Base-by-base conservation (phyloP, 1,139 yeast species). In the Pichia sp. region DNA sequence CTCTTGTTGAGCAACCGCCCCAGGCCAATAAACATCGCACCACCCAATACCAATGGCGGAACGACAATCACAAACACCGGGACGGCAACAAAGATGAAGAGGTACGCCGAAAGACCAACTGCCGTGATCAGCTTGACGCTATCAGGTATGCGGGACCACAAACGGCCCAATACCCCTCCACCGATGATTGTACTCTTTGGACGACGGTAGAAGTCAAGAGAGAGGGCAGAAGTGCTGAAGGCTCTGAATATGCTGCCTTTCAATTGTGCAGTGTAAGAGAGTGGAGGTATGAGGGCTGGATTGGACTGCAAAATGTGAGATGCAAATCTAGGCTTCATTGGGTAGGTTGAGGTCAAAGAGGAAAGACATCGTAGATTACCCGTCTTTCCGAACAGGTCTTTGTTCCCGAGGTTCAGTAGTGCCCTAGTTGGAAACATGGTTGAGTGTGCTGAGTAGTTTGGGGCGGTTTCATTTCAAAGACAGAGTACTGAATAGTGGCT, bases 21-120 rank as follows among this genome's bases (percentile, higher is more conserved):
- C 6, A 63, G 43, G 44, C 60, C 65, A n/a, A 61, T 55, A 10
- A 63, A 46, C n/a, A 70, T 47, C 50, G 61, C 64, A 1, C 71
- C 68, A 30, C 73, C 72, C 24, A 73, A 43, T 6, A 70, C 31
- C 29, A 71, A 27, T 0, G 76, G 73, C 1, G 77, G 77, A 1
- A 70, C 57, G 1, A 70, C 66, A 29, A 73, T 58, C 33, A 70
- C 58, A 43, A 72, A 56, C 9, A 73, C 48, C 1, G 76, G 75
- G 2, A 71, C 65, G 9, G 74, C 70, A 34, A 73, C 66, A 61
- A 71, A 71, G 7, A 73, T 54, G 12, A 72, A 55, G 14, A 71
- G 58, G 7, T 69, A 65, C 2, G 71, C 63, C 2, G 65, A 58
- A 1, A 69, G 66, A 14, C 70, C 58, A 24, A 71, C 49, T 5